Evolutionary conservation across 352 stramenopile genomes (phyloP).

Genomic region (Pythium plurisporium): DNA sequence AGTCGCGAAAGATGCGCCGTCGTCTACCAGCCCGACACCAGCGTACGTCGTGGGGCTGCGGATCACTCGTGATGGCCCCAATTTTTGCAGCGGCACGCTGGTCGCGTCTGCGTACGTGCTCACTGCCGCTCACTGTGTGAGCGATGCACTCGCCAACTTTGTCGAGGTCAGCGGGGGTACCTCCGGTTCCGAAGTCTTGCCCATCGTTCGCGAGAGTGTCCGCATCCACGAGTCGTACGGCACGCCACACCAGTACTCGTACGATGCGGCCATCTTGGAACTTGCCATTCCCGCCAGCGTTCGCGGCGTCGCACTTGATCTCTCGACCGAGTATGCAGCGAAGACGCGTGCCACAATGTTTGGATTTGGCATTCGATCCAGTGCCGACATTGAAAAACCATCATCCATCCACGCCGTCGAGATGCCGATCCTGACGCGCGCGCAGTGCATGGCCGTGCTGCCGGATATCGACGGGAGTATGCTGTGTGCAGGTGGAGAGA

Average conservation of each 20-base stretch:
- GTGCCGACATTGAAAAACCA: conserved; percentile 9
- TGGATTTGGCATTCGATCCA: conserved; percentile 18
- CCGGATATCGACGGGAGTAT: conserved; percentile 32
- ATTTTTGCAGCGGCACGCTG: conserved; percentile 39
- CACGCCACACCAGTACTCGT: conserved; percentile 23
- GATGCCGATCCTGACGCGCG: conserved; percentile 22
- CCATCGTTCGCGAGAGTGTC: conserved; percentile 17
- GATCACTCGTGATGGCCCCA: conserved; percentile 23
- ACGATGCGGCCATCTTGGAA: conserved; percentile 31
- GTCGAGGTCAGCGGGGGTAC: conserved; percentile 22
- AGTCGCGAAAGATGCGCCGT: not conserved
- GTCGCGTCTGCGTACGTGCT: conserved; percentile 36
- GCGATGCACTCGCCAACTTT: conserved; percentile 22
- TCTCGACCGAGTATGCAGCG: conserved; percentile 18
- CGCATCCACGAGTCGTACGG: conserved; percentile 24
- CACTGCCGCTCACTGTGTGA: conserved; percentile 38
- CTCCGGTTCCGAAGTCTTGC: conserved; percentile 16
- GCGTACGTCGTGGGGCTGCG: conserved; percentile 21
- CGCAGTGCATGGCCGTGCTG: conserved; percentile 18
- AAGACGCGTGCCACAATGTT: conserved; percentile 26
- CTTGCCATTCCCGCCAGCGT: conserved; percentile 21
- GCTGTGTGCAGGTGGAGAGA: conserved; percentile 29
- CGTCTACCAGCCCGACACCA: not conserved
- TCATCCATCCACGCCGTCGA: conserved; percentile 14
- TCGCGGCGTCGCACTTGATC: conserved; percentile 22